Evolutionary conservation across 208 protist species (phyloP).

Genomic region (Angomonas deanei): DNA sequence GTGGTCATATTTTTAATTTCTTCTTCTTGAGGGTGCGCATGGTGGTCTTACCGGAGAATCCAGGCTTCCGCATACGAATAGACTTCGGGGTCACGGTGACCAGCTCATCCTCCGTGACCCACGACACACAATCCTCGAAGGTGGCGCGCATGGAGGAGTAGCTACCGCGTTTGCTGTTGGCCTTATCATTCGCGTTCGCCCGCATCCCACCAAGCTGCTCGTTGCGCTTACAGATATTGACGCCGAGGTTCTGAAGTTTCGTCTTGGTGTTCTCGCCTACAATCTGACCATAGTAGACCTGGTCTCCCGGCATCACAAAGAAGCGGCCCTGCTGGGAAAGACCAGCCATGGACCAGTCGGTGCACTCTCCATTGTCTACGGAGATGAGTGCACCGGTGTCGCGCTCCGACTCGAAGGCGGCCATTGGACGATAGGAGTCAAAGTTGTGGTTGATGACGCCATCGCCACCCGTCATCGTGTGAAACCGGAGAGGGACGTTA

Average conservation of each 20-base stretch:
- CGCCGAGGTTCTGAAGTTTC: constrained; percentile 78
- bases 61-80: constrained; percentile 86
- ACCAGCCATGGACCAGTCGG: constrained; percentile 80
- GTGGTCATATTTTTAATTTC: constrained; percentile 24
- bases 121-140: constrained; percentile 87
- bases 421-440: constrained; percentile 76
- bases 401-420: constrained; percentile 50
- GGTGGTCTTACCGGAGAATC: constrained; percentile 86
- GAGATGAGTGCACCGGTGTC: constrained; percentile 87
- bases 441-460: constrained; percentile 88
- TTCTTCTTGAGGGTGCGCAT: constrained; percentile 68
- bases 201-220: constrained; percentile 88
- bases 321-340: constrained; percentile 75
- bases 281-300: constrained; percentile 89
- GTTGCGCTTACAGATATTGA: constrained; percentile 89
- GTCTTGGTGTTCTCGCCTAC: constrained; percentile 88
- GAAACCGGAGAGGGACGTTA: constrained; percentile 75
- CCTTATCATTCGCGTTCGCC: constrained; percentile 88
- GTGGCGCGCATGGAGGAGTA: constrained; percentile 56
- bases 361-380: constrained; percentile 78
- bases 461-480: constrained; percentile 83
- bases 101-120: constrained; percentile 86
- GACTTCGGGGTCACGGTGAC: constrained; percentile 91
- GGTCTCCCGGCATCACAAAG: constrained; percentile 81
- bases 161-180: constrained; percentile 44